Percentiles rank a stretch among this genome's conserved stretches.
Conservation (phyloP, 306 rosid species). For the Pterocarpus santalinus region DNA sequence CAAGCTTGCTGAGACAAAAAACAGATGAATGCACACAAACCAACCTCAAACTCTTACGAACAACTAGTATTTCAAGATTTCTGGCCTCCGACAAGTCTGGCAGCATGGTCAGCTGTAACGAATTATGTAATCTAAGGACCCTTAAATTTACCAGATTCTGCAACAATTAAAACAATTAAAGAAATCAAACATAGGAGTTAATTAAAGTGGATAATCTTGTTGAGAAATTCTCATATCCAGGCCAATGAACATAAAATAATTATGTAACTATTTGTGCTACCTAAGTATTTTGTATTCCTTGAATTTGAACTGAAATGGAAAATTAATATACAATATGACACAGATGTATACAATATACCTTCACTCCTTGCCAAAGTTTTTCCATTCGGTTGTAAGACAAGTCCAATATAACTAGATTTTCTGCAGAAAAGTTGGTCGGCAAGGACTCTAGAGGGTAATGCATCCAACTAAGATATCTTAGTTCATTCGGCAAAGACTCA, state of each 20-base stretch:
- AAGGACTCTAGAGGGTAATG: slow-evolving; percentile 30
- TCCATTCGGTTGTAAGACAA: neutral
- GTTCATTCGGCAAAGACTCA: neutral
- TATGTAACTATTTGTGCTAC: too few species aligned
- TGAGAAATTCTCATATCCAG: too few species aligned
- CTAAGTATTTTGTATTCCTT: too few species aligned
- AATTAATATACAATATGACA: neutral
- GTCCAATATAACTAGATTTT: slow-evolving; percentile 4
- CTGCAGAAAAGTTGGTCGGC: slow-evolving; percentile 8
- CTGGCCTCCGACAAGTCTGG: slow-evolving; percentile 23
- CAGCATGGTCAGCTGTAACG: neutral
- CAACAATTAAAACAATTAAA: neutral
- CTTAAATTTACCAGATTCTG: slow-evolving; percentile 22
- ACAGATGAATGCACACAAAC: neutral
- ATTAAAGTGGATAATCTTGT: neutral
- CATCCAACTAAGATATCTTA: slow-evolving; percentile 32
- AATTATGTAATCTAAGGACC: neutral
- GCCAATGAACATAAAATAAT: too few species aligned
- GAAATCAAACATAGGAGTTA: neutral
- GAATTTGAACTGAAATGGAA: neutral
- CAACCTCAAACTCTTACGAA: accelerated
- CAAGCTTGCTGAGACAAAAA: neutral
- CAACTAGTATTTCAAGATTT: slow-evolving; percentile 15
- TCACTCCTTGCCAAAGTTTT: slow-evolving; percentile 37
- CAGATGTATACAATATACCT: neutral